A percentile compares a stretch with the other conserved stretches of the same genome.
Conservation (phyloP, 345 rosid genomes). For the Eucalyptus regnans region DNA sequence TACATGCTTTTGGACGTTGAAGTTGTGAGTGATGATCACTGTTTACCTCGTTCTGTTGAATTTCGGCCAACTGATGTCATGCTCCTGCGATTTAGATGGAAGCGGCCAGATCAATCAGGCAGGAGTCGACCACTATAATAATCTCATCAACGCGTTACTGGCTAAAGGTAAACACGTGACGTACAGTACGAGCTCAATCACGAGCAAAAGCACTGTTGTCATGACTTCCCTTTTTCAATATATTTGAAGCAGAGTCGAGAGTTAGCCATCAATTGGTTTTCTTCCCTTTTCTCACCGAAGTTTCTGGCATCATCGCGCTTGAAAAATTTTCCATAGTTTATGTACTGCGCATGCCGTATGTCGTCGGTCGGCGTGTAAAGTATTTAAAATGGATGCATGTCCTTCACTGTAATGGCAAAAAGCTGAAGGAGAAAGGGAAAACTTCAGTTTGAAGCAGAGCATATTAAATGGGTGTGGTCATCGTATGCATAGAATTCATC, state of each 20-base stretch:
- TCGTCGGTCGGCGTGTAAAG: background rate
- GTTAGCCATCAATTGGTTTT: background rate
- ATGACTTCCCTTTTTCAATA: background rate
- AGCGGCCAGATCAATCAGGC: slow-evolving; percentile 73
- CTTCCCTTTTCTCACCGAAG: background rate
- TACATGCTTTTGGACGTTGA: background rate
- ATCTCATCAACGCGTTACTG: slow-evolving; percentile 68
- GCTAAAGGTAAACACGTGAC: slow-evolving; percentile 22
- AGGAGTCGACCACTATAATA: slow-evolving; percentile 87
- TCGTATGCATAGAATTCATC: background rate
- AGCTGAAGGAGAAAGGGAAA: background rate
- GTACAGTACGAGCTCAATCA: background rate
- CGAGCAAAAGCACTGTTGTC: background rate
- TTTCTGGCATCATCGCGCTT: background rate
- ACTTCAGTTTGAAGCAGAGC: background rate
- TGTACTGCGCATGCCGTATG: background rate
- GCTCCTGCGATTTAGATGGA: slow-evolving; percentile 33
- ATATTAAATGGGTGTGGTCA: background rate
- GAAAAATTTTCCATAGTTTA: background rate
- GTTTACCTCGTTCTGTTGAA: background rate
- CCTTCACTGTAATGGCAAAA: background rate
- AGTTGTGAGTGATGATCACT: background rate
- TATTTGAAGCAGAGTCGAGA: background rate
- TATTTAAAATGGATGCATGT: background rate
- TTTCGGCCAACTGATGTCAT: background rate